phyloP scores from a whole-genome alignment of 2,329 filamentous ascomycete genomes.

The Chaetomiaceae sp. region DNA sequence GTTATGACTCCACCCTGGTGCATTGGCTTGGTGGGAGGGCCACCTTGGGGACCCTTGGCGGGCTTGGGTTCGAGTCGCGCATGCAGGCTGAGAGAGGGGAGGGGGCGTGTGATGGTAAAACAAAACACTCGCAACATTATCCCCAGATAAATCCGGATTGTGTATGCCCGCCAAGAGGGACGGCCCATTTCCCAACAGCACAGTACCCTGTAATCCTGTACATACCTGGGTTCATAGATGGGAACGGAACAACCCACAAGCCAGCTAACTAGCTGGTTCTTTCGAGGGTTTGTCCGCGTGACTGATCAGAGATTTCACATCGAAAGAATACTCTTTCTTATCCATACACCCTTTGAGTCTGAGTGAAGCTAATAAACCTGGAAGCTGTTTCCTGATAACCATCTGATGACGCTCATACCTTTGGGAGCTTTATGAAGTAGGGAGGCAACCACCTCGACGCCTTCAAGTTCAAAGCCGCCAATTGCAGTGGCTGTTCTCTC shows the following conservation, averaged over 20 bases:
- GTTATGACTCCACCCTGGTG: not conserved
- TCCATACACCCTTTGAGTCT: too few relatives aligned
- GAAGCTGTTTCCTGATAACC: not conserved
- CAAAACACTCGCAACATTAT: not conserved
- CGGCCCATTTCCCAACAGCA: too few relatives aligned
- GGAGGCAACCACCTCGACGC: too few relatives aligned
- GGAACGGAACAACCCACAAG: too few relatives aligned
- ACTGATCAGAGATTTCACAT: too few relatives aligned
- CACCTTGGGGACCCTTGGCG: not conserved
- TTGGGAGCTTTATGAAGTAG: too few relatives aligned
- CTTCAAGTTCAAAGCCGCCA: not conserved
- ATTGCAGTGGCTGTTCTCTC: too few relatives aligned
- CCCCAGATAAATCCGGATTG: not conserved
- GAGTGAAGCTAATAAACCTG: not conserved
- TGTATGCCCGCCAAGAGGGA: constrained; percentile 1
- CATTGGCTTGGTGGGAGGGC: not conserved
- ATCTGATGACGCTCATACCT: not conserved
- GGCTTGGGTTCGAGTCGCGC: not conserved
- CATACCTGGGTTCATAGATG: too few relatives aligned
- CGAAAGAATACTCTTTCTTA: too few relatives aligned
- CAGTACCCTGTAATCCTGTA: too few relatives aligned
- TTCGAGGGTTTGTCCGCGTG: too few relatives aligned
- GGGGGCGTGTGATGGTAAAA: not conserved
- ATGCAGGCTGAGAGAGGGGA: not conserved
- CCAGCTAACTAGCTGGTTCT: too few relatives aligned